Conservation (phyloP, 495 filamentous ascomycete species). For the Penicillium psychrofluorescens region DNA sequence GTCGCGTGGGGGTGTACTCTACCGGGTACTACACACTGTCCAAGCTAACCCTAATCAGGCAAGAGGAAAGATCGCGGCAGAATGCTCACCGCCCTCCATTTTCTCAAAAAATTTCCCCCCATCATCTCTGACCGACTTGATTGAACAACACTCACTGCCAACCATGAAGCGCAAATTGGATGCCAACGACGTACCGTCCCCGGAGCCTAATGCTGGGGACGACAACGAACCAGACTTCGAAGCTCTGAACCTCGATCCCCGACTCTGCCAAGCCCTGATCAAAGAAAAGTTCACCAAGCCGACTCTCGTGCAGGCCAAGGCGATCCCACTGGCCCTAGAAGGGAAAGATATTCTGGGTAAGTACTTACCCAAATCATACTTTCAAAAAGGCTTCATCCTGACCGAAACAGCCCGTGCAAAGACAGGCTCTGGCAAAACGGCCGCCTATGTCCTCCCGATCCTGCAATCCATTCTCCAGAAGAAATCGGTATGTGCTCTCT, state of each 20-base stretch:
- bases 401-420: constrained; percentile 62
- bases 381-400: constrained; percentile 7
- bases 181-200: constrained; percentile 48
- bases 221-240: constrained; percentile 32
- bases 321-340: constrained; percentile 83
- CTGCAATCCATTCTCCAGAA: constrained; percentile 71
- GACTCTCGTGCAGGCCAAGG: constrained; percentile 76
- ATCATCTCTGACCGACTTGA: constrained; percentile 9
- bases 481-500: constrained; percentile 51
- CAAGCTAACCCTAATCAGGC: too few species aligned
- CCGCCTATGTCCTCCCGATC: constrained; percentile 91
- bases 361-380: not conserved
- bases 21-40: too few species aligned
- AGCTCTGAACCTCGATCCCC: constrained; percentile 66
- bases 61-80: not conserved
- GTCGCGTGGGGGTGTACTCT: too few species aligned
- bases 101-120: constrained; percentile 31
- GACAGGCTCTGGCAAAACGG: constrained; percentile 93
- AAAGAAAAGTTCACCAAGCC: constrained; percentile 78
- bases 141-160: constrained; percentile 8
- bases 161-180: constrained; percentile 61
- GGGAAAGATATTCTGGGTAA: constrained; percentile 81
- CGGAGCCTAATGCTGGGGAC: constrained; percentile 17
- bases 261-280: constrained; percentile 78
- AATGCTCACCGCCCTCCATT: constrained; percentile 35